Percentiles rank a stretch among this genome's conserved stretches.
Conservation (phyloP, 1,284 basidiomycete species). For the Porodaedalea pini region DNA sequence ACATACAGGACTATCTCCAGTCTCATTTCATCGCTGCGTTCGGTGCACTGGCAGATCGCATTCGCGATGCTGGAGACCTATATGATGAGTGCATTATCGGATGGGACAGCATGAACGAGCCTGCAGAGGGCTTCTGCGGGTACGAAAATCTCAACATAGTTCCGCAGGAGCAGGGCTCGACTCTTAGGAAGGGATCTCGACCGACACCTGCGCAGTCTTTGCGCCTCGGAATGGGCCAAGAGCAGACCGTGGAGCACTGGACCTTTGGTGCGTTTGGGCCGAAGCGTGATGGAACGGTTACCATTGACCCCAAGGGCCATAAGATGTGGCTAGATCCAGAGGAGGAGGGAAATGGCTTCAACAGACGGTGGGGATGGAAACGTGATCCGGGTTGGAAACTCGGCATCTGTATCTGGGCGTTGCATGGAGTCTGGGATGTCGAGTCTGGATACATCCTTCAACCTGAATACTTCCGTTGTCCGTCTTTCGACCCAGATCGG, state of each 20-base stretch:
- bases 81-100: conserved; percentile 88
- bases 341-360: conserved; percentile 30
- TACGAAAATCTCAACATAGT: conserved; percentile 68
- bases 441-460: conserved; percentile 63
- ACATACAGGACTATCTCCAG: conserved; percentile 95
- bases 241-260: conserved; percentile 85
- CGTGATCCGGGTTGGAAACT: conserved; percentile 76
- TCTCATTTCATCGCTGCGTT: conserved; percentile 81
- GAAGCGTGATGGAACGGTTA: conserved; percentile 64
- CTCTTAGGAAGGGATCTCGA: conserved; percentile 80
- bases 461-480: conserved; percentile 75
- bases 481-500: conserved; percentile 34
- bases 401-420: conserved; percentile 88
- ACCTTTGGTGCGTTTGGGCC: conserved; percentile 82
- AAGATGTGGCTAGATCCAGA: conserved; percentile 68
- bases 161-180: conserved; percentile 63
- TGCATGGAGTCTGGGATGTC: conserved; percentile 90
- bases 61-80: conserved; percentile 70
- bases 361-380: conserved; percentile 71
- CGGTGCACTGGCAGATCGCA: conserved; percentile 69
- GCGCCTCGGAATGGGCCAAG: conserved; percentile 82
- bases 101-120: conserved; percentile 97
- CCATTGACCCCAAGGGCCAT: conserved; percentile 80
- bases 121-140: conserved; percentile 83
- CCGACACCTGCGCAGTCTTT: conserved; percentile 86